A percentile compares a stretch with the other conserved stretches of the same genome.
Evolutionary conservation across 2,329 filamentous ascomycete genomes (phyloP).

Genomic region (Dactylellina drechsleri): DNA sequence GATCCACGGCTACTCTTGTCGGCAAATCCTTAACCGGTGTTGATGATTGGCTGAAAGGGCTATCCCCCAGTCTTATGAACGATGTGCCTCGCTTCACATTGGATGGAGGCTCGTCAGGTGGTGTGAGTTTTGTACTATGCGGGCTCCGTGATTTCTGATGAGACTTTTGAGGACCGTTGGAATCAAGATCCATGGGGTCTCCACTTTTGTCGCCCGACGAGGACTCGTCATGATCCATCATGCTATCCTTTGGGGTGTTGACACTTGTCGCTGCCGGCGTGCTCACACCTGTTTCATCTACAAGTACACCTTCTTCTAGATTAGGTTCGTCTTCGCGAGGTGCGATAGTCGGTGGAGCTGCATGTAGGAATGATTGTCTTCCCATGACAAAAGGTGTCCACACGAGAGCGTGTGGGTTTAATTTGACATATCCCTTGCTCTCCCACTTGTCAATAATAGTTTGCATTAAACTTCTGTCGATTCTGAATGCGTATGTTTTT

Average conservation of each 20-base stretch:
- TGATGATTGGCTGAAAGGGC: slow-evolving; percentile 49
- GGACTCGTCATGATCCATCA: slow-evolving; percentile 49
- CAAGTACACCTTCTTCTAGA: slow-evolving; percentile 61
- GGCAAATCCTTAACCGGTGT: slow-evolving; percentile 46
- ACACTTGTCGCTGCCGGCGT: slow-evolving; percentile 46
- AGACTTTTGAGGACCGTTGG: slow-evolving; percentile 17
- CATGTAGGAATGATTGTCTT: slow-evolving; percentile 72
- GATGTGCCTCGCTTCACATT: slow-evolving; percentile 40
- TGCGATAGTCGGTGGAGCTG: slow-evolving; percentile 84
- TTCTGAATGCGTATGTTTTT: slow-evolving; percentile 85
- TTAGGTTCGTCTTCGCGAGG: slow-evolving; percentile 76
- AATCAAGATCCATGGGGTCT: slow-evolving; percentile 54
- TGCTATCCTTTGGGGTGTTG: slow-evolving; percentile 49
- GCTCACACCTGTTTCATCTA: slow-evolving; percentile 64
- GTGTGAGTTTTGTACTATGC: slow-evolving; percentile 32
- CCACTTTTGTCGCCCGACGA: slow-evolving; percentile 26
- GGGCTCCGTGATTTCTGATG: slow-evolving; percentile 31
- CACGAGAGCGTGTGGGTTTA: slow-evolving; percentile 81
- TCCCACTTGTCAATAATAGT: slow-evolving; percentile 92
- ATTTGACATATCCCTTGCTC: slow-evolving; percentile 83
- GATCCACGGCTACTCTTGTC: slow-evolving; percentile 46
- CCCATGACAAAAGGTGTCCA: slow-evolving; percentile 99
- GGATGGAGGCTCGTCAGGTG: slow-evolving; percentile 37
- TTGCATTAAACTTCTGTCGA: slow-evolving; percentile 85
- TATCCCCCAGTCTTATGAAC: slow-evolving; percentile 47